These are phyloP conservation scores for Porodaedalea pini DNA, from an alignment of 1,284 basidiomycete genomes.

Conservation along the genomic window DNA sequence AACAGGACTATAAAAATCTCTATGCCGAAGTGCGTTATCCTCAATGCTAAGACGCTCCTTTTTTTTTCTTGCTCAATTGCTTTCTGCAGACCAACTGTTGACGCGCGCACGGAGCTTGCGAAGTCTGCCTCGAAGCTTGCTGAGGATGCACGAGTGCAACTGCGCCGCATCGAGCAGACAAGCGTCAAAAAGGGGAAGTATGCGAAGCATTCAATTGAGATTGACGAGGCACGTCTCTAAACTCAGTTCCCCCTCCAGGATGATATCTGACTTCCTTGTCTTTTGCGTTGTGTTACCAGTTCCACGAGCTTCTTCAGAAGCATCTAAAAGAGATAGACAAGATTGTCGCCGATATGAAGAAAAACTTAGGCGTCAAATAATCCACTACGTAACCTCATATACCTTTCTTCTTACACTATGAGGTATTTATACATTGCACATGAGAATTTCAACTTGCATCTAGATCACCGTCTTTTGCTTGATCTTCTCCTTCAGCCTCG, in stretches of 20 bases:
- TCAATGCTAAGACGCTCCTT: not conserved
- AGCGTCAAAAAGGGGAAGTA: slow-evolving; percentile 67
- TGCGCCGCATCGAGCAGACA: slow-evolving; percentile 62
- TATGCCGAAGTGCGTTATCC: slow-evolving; percentile 60
- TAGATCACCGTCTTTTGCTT: too few species aligned
- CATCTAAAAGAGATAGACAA: slow-evolving; percentile 63
- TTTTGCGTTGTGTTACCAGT: slow-evolving; percentile 38
- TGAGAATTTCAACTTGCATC: too few species aligned
- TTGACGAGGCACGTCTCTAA: slow-evolving; percentile 51
- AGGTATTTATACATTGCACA: too few species aligned
- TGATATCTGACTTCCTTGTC: not conserved
- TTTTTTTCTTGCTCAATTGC: not conserved
- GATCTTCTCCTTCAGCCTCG: too few species aligned
- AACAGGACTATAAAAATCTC: slow-evolving; percentile 69
- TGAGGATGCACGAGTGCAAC: slow-evolving; percentile 70
- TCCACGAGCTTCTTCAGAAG: slow-evolving; percentile 65
- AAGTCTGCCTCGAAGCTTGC: slow-evolving; percentile 55
- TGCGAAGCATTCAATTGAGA: slow-evolving; percentile 59
- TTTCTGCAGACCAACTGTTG: slow-evolving; percentile 63
- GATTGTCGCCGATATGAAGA: slow-evolving; percentile 60
- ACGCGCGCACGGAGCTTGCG: slow-evolving; percentile 55
- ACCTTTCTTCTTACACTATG: too few species aligned
- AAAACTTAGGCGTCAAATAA: slow-evolving; percentile 39
- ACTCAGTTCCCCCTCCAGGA: slow-evolving; percentile 8
- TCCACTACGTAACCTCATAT: too few species aligned